Percentiles rank a stretch among this genome's conserved stretches.
Conservation (phyloP, 305 asterid genomes). For the Fraxinus floribunda region DNA sequence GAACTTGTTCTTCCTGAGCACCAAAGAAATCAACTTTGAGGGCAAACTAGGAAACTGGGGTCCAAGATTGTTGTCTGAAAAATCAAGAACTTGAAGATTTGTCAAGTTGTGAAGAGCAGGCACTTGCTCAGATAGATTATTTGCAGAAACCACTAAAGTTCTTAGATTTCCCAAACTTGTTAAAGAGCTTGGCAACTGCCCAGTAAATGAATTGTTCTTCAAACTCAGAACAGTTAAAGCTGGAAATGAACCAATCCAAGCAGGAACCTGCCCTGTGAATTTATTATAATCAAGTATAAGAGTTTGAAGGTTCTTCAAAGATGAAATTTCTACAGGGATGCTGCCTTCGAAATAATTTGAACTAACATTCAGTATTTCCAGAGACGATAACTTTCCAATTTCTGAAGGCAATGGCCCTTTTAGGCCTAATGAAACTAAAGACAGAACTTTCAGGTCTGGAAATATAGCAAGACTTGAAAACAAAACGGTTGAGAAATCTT, state of each 20-base stretch:
- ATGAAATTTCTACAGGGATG: constrained; percentile 58
- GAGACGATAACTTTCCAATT: constrained; percentile 45
- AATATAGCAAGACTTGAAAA: constrained; percentile 55
- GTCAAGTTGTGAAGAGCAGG: constrained; percentile 45
- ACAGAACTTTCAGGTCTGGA: constrained; percentile 70
- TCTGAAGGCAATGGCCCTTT: constrained; percentile 61
- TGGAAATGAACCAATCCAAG: constrained; percentile 47
- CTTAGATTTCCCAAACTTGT: constrained; percentile 51
- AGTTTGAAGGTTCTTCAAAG: constrained; percentile 57
- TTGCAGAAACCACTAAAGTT: constrained; percentile 50
- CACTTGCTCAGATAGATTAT: constrained; percentile 54
- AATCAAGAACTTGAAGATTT: constrained; percentile 77
- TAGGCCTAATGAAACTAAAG: constrained; percentile 70
- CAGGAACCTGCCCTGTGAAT: constrained; percentile 60
- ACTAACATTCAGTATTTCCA: constrained; percentile 69
- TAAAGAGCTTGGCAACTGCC: constrained; percentile 49
- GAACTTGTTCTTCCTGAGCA: constrained; percentile 60
- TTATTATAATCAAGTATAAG: constrained; percentile 63
- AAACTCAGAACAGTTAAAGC: constrained; percentile 63
- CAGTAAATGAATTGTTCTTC: constrained; percentile 64
- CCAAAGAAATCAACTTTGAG: constrained; percentile 51
- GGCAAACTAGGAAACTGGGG: constrained; percentile 66
- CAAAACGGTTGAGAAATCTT: constrained; percentile 49
- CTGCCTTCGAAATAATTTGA: constrained; percentile 60
- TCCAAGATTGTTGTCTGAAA: constrained; percentile 61